A percentile compares a stretch with the other conserved stretches of the same genome.
phyloP scores from a whole-genome alignment of 2,329 filamentous ascomycete genomes.

The Shiraia sp. region DNA sequence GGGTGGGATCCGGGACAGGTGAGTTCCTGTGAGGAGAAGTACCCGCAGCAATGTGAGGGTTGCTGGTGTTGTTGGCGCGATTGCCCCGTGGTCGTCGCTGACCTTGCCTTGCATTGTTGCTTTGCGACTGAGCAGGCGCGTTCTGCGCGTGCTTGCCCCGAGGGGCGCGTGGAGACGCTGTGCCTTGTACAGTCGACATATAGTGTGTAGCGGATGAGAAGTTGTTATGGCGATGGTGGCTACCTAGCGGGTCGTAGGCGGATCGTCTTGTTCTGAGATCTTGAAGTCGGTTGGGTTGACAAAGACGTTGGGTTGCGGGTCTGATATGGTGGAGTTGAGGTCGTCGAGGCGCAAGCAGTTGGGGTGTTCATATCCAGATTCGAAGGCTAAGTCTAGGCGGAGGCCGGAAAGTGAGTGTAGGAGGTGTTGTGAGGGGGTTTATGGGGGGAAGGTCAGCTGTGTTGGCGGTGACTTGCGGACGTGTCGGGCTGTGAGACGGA shows the following conservation, averaged over 20 bases:
- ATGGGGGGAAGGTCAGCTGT: conserved; percentile 9
- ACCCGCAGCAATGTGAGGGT: conserved; percentile 18
- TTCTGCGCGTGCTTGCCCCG: conserved; percentile 39
- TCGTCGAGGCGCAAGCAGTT: conserved; percentile 25
- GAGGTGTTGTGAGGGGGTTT: conserved; percentile 15
- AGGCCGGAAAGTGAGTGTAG: conserved; percentile 18
- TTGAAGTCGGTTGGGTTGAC: conserved; percentile 24
- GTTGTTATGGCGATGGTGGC: conserved; percentile 8
- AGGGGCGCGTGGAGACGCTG: conserved; percentile 39
- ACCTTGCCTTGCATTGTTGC: conserved; percentile 29
- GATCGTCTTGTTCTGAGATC: conserved; percentile 18
- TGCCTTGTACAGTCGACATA: conserved; percentile 39
- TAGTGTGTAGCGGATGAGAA: conserved; percentile 14
- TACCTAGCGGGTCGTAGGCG: conserved; percentile 35
- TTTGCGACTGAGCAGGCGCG: conserved; percentile 27
- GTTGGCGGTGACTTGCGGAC: conserved; percentile 26
- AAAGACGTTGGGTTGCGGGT: conserved; percentile 22
- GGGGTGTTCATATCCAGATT: conserved; percentile 42
- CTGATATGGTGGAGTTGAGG: conserved; percentile 16
- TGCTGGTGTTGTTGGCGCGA: conserved; percentile 35
- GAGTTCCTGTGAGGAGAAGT: conserved; percentile 19
- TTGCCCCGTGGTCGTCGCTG: conserved; percentile 38
- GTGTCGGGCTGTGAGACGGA: conserved; percentile 21
- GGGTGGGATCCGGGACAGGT: conserved; percentile 12
- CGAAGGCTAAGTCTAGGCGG: conserved; percentile 26